These are phyloP conservation scores for Gyrodon lividus DNA, from an alignment of 768 basidiomycete genomes.

Conservation along the genomic window DNA sequence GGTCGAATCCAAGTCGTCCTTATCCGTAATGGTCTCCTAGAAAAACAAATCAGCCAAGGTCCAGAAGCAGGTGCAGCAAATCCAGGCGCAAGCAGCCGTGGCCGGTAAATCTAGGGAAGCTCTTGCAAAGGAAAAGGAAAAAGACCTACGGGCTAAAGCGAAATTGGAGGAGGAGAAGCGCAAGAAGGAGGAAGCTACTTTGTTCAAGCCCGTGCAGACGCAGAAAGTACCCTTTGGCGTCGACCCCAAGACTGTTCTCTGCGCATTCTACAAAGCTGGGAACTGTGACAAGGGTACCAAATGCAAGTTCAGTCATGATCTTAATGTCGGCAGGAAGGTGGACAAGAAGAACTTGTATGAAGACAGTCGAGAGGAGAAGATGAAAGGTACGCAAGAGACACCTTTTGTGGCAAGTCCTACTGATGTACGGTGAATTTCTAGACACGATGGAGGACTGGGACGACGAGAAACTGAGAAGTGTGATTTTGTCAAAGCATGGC, in stretches of 20 bases:
- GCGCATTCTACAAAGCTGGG: conserved; percentile 90
- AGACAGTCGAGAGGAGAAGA: conserved; percentile 81
- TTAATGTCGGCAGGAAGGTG: conserved; percentile 84
- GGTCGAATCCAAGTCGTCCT: conserved; percentile 1
- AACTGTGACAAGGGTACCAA: conserved; percentile 90
- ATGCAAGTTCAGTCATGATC: conserved; percentile 97
- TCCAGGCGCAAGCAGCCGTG: conserved; percentile 73
- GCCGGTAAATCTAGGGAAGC: conserved; percentile 78
- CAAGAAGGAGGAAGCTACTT: conserved; percentile 78
- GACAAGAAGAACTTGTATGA: conserved; percentile 96
- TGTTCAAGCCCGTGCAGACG: conserved; percentile 75
- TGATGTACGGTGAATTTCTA: conserved; percentile 28
- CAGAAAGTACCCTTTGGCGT: conserved; percentile 95
- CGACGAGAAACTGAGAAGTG: conserved; percentile 87
- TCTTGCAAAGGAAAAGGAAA: conserved; percentile 86
- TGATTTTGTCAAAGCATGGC: conserved; percentile 83
- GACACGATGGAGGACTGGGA: conserved; percentile 99
- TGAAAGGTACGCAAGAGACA: conserved; percentile 49
- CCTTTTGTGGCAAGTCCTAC: not conserved
- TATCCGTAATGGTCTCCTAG: conserved; percentile 36
- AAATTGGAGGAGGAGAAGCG: conserved; percentile 81
- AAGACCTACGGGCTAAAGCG: conserved; percentile 69
- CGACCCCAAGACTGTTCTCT: conserved; percentile 93
- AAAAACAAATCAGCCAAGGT: conserved; percentile 96
- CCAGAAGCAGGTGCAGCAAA: conserved; percentile 75